Evolutionary conservation across 2,329 filamentous ascomycete genomes (phyloP).

Genomic region (Aspergillus thermomutatus): DNA sequence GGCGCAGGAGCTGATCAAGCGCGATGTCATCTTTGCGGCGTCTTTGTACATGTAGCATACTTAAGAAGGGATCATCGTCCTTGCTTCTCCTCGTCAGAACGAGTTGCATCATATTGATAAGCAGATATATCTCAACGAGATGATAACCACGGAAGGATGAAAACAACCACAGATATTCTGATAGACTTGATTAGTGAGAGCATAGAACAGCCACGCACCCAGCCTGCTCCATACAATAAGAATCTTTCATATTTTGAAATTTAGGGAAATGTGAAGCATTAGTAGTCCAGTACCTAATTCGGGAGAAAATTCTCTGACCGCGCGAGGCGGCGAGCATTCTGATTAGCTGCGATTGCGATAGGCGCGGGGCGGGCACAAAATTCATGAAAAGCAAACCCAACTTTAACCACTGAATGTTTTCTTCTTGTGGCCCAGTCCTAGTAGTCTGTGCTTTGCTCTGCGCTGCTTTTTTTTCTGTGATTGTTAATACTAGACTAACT

Average conservation of each 20-base stretch:
- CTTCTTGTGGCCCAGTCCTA: constrained; percentile 8
- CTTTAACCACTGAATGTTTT: constrained; percentile 13
- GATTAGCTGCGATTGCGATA: constrained; percentile 24
- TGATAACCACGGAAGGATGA: background rate
- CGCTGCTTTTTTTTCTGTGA: background rate
- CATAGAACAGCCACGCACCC: background rate
- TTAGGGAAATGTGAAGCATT: background rate
- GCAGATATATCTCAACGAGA: background rate
- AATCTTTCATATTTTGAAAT: background rate
- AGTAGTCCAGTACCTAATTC: background rate
- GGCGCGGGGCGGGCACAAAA: constrained; percentile 26
- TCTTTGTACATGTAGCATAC: constrained; percentile 74
- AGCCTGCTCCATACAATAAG: background rate
- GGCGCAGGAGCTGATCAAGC: constrained; percentile 95
- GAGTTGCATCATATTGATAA: background rate
- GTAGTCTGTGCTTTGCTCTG: constrained; percentile 5
- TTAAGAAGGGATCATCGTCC: background rate
- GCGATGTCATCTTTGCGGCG: constrained; percentile 88
- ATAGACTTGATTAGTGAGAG: background rate
- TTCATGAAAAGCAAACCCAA: constrained; percentile 24
- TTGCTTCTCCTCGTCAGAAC: background rate
- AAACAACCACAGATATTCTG: background rate
- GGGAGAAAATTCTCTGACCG: constrained; percentile 21
- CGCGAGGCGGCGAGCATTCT: constrained; percentile 20
- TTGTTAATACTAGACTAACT: background rate